Evolutionary conservation across 2,329 filamentous ascomycete genomes (phyloP).

Genomic region (Xylariales sp.): DNA sequence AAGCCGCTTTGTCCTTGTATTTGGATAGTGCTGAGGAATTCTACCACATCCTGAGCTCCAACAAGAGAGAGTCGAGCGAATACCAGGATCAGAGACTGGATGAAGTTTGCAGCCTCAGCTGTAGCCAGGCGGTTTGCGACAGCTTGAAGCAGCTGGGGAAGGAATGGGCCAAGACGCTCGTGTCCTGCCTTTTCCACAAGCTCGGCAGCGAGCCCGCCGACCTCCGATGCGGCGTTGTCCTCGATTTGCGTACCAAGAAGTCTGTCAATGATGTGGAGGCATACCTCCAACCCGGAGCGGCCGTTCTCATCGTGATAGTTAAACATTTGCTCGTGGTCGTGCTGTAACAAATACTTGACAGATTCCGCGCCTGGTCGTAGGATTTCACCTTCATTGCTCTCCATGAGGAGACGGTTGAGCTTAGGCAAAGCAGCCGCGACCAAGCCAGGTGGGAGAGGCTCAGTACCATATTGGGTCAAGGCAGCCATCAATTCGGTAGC

Average conservation of each 20-base stretch:
- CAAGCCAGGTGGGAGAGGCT: slow-evolving; percentile 83
- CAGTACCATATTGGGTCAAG: slow-evolving; percentile 75
- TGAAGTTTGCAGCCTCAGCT: slow-evolving; percentile 82
- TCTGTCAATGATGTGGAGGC: slow-evolving; percentile 87
- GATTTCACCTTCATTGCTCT: slow-evolving; percentile 80
- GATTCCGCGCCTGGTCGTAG: slow-evolving; percentile 81
- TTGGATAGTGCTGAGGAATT: slow-evolving; percentile 82
- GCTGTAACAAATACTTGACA: slow-evolving; percentile 82
- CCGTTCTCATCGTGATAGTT: slow-evolving; percentile 77
- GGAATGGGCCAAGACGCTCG: slow-evolving; percentile 83
- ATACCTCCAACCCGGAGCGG: slow-evolving; percentile 81
- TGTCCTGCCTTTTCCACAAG: slow-evolving; percentile 93
- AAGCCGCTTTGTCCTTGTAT: slow-evolving; percentile 79
- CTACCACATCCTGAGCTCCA: slow-evolving; percentile 82
- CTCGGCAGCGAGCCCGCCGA: slow-evolving; percentile 89
- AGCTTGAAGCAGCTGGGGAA: slow-evolving; percentile 82
- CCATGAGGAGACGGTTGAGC: slow-evolving; percentile 75
- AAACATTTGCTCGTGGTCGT: slow-evolving; percentile 87
- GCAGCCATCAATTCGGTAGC: slow-evolving; percentile 80
- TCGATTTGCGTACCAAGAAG: slow-evolving; percentile 80
- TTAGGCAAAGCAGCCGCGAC: slow-evolving; percentile 84
- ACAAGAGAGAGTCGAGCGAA: slow-evolving; percentile 87
- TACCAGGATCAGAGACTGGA: slow-evolving; percentile 91
- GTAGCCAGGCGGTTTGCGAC: slow-evolving; percentile 81
- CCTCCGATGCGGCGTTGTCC: slow-evolving; percentile 92